Evolutionary conservation across 345 rosid species (phyloP), one percentile per base, ranked within the genome.

Genomic region (Linum tenue): DNA sequence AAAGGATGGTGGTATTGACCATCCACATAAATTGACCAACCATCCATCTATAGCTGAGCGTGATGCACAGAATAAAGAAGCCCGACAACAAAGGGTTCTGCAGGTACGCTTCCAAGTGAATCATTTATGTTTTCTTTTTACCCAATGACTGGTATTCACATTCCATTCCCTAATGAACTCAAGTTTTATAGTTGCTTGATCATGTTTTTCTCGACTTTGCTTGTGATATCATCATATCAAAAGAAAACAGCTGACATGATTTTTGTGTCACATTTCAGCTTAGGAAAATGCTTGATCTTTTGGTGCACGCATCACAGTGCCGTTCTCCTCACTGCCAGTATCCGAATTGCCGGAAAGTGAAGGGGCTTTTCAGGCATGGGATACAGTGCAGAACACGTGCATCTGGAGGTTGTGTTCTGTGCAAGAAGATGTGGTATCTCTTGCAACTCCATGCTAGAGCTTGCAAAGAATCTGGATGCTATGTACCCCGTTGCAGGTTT

Each of bases 1-100:
- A 71, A 91, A 82, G 81, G 96, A 91, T 44, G 92, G 86, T 39
- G 74, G 82, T 59, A 55, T 84, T 79, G 92, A 87, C 70, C 99
- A 94, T 83, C 97, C 96, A 73, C 99, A 94, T 78, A 89, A 87
- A 73, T 78, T 94, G 83, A 94, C 99, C 15, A 90, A 94, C 73
- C 90, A 88, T 77, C 95, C 96, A 48, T 88, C 97, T 51, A 57
- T 71, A 59, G 92, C 82, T 82, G 99, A 94, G 62, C 97, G 91
- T 35, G 91, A 91, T 83, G 97, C 95, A 35, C 99, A 95, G 73
- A 91, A 91, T 71, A 84, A 86, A 81, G 99, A 95, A 82, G 99
- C 97, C 37, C 88, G 97, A 76, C 97, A 95, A 74, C 58, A 69
- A 50, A 84, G 99, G 70, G 99, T 88, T 69, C 64, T 84, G 73